Evolutionary conservation across 1,284 basidiomycete genomes (phyloP), one percentile per base, ranked within the genome.

Genomic region (Wallemia mellicola): DNA sequence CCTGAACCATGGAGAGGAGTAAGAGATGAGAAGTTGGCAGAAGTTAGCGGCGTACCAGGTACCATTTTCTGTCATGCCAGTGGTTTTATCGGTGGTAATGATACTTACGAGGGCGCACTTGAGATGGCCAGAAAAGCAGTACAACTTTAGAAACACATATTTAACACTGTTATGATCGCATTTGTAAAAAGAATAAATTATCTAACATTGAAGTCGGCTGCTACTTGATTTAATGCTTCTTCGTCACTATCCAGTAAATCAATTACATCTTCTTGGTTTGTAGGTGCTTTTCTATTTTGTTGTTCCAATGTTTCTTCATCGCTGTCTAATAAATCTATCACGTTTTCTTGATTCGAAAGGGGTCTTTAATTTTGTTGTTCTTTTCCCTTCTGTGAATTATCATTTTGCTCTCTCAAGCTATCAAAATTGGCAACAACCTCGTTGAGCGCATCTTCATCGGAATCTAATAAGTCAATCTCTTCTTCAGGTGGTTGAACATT

Each of bases 31-130:
- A 76, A 77, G 58, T 73, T 98, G 55, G 82, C 79, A 57, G 72
- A 80, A 64, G 71, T 79, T 15, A 80, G 79, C 14, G 87, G 86
- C 1, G 80, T 96, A 63, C 77, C 79, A 0, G 86, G 81, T 1
- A 79, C 88, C 60, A 79, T 95, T 60, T 98, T 98, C 68, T 81
- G 91, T 27, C 92, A 98, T 71, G 86, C 88, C 1, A 83, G 82
- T 61, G 92, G 92, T 1, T 98, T 98, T 69, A 96, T 91, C 66
- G 94, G 89, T 66, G 88, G 86, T 79, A 88, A 92, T 70, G 79
- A 82, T 68, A 91, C 88, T 2, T 84, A 79, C 71, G 82, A 86
- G 30, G 92, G 92, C 22, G 86, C 82, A 0, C 70, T 96, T 63
- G 71, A 76, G 65, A 80, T 96, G 72, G 89, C 89, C 1, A 75